Evolutionary conservation across 768 basidiomycete species (phyloP).

Genomic region (Tubosaeta sp.): DNA sequence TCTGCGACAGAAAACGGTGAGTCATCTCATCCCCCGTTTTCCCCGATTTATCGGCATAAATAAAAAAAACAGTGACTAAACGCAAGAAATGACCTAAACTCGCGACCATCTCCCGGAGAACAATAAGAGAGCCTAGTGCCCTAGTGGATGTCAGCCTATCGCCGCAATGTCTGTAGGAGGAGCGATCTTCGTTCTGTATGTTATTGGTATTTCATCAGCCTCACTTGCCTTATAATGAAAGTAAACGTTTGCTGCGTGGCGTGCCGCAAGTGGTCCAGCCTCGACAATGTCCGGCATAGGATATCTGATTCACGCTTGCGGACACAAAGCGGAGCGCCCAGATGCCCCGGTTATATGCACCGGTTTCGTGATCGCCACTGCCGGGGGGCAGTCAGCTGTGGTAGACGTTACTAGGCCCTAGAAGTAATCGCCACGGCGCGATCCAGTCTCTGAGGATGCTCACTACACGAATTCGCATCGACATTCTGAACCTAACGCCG

Average conservation of each 20-base stretch:
- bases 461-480: no score
- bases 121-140: background rate
- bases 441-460: no score
- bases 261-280: background rate
- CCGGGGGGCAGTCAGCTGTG: background rate
- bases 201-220: conserved; percentile 24
- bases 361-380: background rate
- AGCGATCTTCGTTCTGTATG: conserved; percentile 21
- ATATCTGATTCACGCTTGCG: background rate
- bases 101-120: no score
- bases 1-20: conserved; percentile 36
- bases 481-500: background rate
- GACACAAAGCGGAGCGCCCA: background rate
- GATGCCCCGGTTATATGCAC: background rate
- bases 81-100: conserved; percentile 34
- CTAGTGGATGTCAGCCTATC: background rate
- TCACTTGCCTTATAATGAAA: background rate
- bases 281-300: background rate
- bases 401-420: background rate
- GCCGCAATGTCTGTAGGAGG: conserved; percentile 3
- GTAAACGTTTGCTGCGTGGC: background rate
- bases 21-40: conserved; percentile 6
- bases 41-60: background rate
- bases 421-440: background rate
- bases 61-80: conserved; percentile 29